A percentile compares a stretch with the other conserved stretches of the same genome.
Evolutionary conservation across 148 eudicot species (phyloP).

Genomic region (Mesembryanthemum crystallinum): DNA sequence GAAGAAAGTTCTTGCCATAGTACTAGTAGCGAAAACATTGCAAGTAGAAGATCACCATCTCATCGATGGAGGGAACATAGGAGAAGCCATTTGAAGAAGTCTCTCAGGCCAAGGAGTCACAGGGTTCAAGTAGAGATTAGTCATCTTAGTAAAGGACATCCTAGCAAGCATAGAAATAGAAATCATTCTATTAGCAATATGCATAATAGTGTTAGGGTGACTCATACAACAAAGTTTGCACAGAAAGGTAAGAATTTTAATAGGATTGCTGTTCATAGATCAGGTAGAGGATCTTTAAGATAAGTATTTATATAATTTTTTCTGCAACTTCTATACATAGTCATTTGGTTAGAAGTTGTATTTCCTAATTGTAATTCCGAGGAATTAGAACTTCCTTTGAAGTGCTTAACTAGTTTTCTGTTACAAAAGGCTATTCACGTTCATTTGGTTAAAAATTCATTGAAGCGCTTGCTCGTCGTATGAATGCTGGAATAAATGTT

Average conservation of each 20-base stretch:
- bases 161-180: slow-evolving; percentile 9
- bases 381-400: no score
- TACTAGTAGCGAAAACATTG: background rate
- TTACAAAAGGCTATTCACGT: no score
- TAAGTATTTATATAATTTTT: background rate
- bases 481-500: no score
- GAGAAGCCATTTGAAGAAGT: slow-evolving; percentile 8
- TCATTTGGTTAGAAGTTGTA: no score
- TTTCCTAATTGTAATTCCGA: no score
- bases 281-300: background rate
- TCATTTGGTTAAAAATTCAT: no score
- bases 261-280: background rate
- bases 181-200: background rate
- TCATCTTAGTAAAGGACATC: background rate
- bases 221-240: slow-evolving; percentile 15
- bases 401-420: no score
- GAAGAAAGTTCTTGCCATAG: slow-evolving; percentile 8
- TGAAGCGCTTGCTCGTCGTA: no score
- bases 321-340: background rate
- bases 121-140: slow-evolving; percentile 15
- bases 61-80: slow-evolving; percentile 7
- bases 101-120: slow-evolving; percentile 10
- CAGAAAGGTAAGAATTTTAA: slow-evolving; percentile 3
- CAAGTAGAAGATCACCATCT: background rate
- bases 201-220: slow-evolving; percentile 10